Percentiles rank a stretch among this genome's conserved stretches.
phyloP scores from a whole-genome alignment of 352 stramenopile species.

The Phytophthora niederhauseri region DNA sequence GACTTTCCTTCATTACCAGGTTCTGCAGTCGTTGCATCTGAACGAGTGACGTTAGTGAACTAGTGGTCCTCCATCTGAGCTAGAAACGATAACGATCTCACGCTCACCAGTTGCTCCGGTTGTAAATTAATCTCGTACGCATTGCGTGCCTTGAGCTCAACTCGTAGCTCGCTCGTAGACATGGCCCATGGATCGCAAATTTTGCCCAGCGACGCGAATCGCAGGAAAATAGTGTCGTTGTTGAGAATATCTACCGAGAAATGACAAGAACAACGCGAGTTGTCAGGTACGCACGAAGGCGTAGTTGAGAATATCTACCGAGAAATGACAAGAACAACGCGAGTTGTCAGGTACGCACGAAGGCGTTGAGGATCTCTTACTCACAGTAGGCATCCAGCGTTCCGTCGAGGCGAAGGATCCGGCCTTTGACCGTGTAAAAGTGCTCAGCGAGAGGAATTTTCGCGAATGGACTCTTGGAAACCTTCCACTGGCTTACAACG shows the following conservation, averaged over 20 bases:
- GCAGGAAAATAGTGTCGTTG: constrained; percentile 77
- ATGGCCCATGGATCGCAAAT: constrained; percentile 78
- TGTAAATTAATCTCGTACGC: constrained; percentile 71
- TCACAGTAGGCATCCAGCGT: constrained; percentile 70
- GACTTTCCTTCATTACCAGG: constrained; percentile 66
- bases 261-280: background rate
- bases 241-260: constrained; percentile 55
- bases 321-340: background rate
- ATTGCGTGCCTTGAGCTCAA: constrained; percentile 57
- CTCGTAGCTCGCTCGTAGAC: constrained; percentile 74
- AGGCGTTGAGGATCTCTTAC: constrained; percentile 8
- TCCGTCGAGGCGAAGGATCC: constrained; percentile 64
- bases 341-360: background rate
- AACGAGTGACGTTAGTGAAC: background rate
- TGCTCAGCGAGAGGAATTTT: constrained; percentile 53
- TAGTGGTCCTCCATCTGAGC: background rate
- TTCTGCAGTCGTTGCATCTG: constrained; percentile 71
- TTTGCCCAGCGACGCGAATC: constrained; percentile 66
- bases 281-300: background rate
- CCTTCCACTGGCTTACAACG: constrained; percentile 62
- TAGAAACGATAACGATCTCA: background rate
- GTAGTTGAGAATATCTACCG: constrained; percentile 57
- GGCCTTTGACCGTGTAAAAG: constrained; percentile 79
- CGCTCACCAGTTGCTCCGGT: constrained; percentile 64
- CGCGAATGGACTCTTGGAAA: constrained; percentile 61